Evolutionary conservation across 148 eudicot species (phyloP).

Genomic region (Rhododendron henanense): DNA sequence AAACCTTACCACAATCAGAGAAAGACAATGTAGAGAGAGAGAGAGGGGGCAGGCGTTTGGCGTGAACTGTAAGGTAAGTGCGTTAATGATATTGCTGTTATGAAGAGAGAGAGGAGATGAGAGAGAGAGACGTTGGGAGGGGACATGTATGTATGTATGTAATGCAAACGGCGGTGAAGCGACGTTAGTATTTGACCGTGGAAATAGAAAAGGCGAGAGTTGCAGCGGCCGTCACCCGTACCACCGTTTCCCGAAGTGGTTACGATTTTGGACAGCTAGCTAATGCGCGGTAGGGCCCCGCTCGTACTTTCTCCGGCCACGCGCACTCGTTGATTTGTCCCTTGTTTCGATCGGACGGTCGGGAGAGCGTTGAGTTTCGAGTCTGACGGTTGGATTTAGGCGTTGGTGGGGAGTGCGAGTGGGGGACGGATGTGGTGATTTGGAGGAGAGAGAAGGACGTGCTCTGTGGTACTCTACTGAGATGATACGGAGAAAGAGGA

Average conservation of each 20-base stretch:
- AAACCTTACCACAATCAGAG: background rate
- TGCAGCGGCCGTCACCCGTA: slow-evolving; percentile 39
- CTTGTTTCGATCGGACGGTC: background rate
- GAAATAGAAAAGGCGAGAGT: background rate
- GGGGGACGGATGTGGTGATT: background rate
- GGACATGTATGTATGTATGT: background rate
- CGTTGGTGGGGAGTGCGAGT: background rate
- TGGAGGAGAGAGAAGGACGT: background rate
- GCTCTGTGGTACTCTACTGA: background rate
- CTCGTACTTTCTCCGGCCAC: no score
- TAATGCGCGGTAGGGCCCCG: background rate
- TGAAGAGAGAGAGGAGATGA: slow-evolving; percentile 19
- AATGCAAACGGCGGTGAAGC: slow-evolving; percentile 55
- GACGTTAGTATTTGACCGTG: slow-evolving; percentile 33
- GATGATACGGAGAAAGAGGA: background rate
- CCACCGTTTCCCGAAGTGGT: slow-evolving; percentile 28
- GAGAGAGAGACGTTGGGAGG: background rate
- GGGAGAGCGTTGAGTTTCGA: background rate
- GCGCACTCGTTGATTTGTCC: no score
- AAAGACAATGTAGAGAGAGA: background rate
- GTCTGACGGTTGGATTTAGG: no score
- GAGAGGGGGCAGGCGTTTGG: slow-evolving; percentile 44
- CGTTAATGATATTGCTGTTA: slow-evolving; percentile 16
- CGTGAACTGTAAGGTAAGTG: slow-evolving; percentile 47
- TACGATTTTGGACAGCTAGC: slow-evolving; percentile 14